phyloP scores from a whole-genome alignment of 305 asterid species.

The Plantago coronopus region DNA sequence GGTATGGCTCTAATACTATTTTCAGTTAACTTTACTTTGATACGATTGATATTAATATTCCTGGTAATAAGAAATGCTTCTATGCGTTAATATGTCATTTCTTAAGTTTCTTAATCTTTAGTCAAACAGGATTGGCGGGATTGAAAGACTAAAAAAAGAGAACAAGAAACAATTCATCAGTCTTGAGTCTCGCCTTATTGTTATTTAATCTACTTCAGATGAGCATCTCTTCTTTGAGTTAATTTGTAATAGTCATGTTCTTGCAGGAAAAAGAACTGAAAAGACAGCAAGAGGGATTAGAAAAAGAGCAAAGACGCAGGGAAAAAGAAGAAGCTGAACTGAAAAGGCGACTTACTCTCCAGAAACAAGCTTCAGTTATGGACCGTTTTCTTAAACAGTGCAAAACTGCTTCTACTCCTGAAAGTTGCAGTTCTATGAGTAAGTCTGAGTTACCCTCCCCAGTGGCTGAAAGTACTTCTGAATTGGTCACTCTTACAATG shows the following conservation, averaged over 20 bases:
- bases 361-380: slow-evolving; percentile 94
- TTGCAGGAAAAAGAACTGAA: slow-evolving; percentile 76
- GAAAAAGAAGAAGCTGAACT: slow-evolving; percentile 81
- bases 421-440: slow-evolving; percentile 32
- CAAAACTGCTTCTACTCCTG: slow-evolving; percentile 39
- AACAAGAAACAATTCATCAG: no score
- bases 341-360: slow-evolving; percentile 53
- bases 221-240: slow-evolving; percentile 16
- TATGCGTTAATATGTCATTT: no score
- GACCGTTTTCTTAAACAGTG: slow-evolving; percentile 69
- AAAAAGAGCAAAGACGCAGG: slow-evolving; percentile 69
- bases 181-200: slow-evolving; percentile 7
- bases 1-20: slow-evolving; percentile 40
- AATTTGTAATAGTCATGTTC: slow-evolving; percentile 9
- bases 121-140: no score
- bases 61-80: neutral
- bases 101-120: no score
- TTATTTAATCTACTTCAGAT: slow-evolving; percentile 1
- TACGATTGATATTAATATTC: no score
- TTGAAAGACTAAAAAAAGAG: no score
- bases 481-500: slow-evolving; percentile 59
- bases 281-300: slow-evolving; percentile 71
- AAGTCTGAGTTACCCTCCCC: slow-evolving; percentile 31
- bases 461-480: slow-evolving; percentile 31
- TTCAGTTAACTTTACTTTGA: no score